Percentiles rank a stretch among this genome's conserved stretches.
Evolutionary conservation across 2,329 filamentous ascomycete genomes (phyloP).

Genomic region (Aspergillus thermomutatus): DNA sequence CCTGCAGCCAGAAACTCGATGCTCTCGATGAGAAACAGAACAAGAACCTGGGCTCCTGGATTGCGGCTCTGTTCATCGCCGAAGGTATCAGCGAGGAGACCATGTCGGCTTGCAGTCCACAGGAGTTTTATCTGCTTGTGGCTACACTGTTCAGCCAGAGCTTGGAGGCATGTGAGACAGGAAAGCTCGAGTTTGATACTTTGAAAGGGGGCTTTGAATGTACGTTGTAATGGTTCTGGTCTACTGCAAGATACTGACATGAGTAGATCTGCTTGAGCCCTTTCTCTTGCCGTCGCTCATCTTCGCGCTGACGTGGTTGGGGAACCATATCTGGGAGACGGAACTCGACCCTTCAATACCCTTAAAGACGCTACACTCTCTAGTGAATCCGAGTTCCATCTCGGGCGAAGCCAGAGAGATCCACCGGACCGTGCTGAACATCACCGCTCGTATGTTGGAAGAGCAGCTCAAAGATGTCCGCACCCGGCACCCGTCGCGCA

Average conservation of each 20-base stretch:
- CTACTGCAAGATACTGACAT: constrained; percentile 5
- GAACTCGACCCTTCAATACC: constrained; percentile 50
- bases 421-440: constrained; percentile 57
- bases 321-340: constrained; percentile 52
- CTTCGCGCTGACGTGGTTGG: constrained; percentile 58
- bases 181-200: constrained; percentile 54
- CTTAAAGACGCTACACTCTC: constrained; percentile 53
- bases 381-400: constrained; percentile 56
- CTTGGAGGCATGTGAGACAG: constrained; percentile 54
- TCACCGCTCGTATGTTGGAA: constrained; percentile 51
- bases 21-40: constrained; percentile 55
- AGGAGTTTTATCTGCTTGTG: constrained; percentile 62
- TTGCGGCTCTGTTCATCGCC: constrained; percentile 59
- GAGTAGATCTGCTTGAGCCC: constrained; percentile 57
- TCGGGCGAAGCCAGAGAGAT: constrained; percentile 60
- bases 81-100: constrained; percentile 63
- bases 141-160: constrained; percentile 62
- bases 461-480: constrained; percentile 51
- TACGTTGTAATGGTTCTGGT: constrained; percentile 31
- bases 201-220: constrained; percentile 62
- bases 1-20: constrained; percentile 46
- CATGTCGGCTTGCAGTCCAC: constrained; percentile 61
- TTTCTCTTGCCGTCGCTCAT: constrained; percentile 62
- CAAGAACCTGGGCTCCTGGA: constrained; percentile 58
- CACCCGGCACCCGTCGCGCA: constrained; percentile 47